Conservation (phyloP, 352 stramenopile species). For the Globisporangium radiosum region DNA sequence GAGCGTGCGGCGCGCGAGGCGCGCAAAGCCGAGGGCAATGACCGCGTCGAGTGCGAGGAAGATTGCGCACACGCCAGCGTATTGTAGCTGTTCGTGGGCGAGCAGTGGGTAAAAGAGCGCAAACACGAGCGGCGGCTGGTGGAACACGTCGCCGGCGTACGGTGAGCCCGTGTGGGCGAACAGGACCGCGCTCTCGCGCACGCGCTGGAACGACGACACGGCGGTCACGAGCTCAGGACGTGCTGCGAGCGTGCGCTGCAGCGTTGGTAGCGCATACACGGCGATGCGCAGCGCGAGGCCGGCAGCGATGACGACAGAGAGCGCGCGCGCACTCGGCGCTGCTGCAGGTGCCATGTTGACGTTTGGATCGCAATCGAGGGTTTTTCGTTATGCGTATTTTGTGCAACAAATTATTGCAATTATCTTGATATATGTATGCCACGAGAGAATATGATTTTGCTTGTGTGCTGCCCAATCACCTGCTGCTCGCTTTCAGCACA, state of each 20-base stretch:
- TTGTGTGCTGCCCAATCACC: background rate
- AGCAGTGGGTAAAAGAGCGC: slow-evolving; percentile 44
- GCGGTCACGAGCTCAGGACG: slow-evolving; percentile 66
- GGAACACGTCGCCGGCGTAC: slow-evolving; percentile 76
- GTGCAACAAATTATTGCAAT: background rate
- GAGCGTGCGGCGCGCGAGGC: slow-evolving; percentile 41
- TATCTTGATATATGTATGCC: background rate
- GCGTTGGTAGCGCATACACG: slow-evolving; percentile 25
- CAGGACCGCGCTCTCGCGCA: slow-evolving; percentile 58
- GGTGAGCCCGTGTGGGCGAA: slow-evolving; percentile 37
- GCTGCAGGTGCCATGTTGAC: background rate
- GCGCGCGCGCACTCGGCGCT: slow-evolving; percentile 3
- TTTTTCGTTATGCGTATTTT: background rate
- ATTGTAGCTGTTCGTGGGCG: slow-evolving; percentile 16
- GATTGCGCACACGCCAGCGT: slow-evolving; percentile 21
- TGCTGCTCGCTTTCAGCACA: background rate
- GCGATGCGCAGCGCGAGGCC: slow-evolving; percentile 30
- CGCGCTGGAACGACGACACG: slow-evolving; percentile 50
- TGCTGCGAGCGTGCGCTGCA: slow-evolving; percentile 32
- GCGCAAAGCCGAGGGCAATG: slow-evolving; percentile 48
- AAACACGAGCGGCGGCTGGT: slow-evolving; percentile 77
- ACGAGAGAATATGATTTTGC: background rate
- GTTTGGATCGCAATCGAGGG: too few species aligned
- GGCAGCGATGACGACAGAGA: slow-evolving; percentile 19
- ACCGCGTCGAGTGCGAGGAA: slow-evolving; percentile 53